Evolutionary conservation across 208 protist species (phyloP), one percentile per base, ranked within the genome.

Genomic region (Crithidia acanthocephali): DNA sequence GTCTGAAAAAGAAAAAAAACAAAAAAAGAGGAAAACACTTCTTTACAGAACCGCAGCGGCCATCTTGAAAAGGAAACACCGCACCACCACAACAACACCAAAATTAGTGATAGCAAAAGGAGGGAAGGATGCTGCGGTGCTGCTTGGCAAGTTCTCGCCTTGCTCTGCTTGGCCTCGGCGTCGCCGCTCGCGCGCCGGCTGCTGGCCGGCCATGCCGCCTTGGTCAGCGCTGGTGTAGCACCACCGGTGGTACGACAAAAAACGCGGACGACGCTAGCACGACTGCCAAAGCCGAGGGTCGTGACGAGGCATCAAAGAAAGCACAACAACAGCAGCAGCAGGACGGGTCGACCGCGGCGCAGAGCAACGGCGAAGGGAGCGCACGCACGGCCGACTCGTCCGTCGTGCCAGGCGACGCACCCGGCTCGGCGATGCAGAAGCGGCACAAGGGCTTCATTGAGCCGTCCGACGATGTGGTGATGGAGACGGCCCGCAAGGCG

Each of bases 401-500:
- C 8, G 56, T 61, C 10, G 35, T 45, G 8, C 30, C 50, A 7
- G 37, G 50, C 25, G 50, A 50, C 6, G 48, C 44, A 4, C 4
- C 44, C 44, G 45, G 48, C 10, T 79, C 30, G 16, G 74, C 56
- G 13, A 47, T 91, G 13, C 67, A 80, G 64, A 68, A 74, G 32
- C 82, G 64, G 5, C 81, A 73, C 68, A 74, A 76, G 22, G 84
- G 91, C 28, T 94, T 92, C 74, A 84, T 96, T 53, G 70, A 85
- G 65, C 91, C 91, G 44, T 95, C 91, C 0, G 65, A 93, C 50
- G 90, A 95, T 65, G 72, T 95, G 47, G 91, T 95, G 63, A 83
- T 95, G 82, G 86, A 95, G 79, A 91, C 79, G 57, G 88, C 91
- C 2, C 88, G 91, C 66, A 84, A 93, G 69, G 88, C 91, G n/a